Base-by-base conservation (phyloP, 768 basidiomycete genomes). In the Thelephora aurantiotincta region DNA sequence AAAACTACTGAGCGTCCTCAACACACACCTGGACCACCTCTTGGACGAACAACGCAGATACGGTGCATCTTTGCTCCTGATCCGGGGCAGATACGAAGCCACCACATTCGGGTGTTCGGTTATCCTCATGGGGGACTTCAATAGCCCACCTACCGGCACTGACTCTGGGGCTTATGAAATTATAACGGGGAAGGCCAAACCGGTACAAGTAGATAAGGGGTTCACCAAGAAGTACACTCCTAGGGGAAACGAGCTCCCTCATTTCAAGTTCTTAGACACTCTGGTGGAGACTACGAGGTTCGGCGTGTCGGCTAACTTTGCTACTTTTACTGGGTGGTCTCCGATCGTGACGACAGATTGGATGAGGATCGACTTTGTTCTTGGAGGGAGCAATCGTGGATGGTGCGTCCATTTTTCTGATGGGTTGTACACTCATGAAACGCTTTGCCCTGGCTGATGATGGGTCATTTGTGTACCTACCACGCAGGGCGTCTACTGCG, bases 51-150 rank as follows among this genome's bases (percentile, higher is more conserved):
- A 76, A 55, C 65, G 76, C 20, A 65, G 63, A 23, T 62, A 74
- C 14, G 74, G 66, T 19, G 76, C 74, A 2, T 75, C 74, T 5
- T 61, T 78, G 55, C 53, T 77, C 16, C 66, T 77, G 43, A 58
- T 62, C 30, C 67, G 76, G 14, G 72, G 73, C 5, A 63, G 66
- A 12, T 74, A 66, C 54, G 76, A 76, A 54, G 71, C 72, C 1
- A 57, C 60, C 23, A 64, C 55, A 12, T 65, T 66, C 3, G 51
- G 50, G 7, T 58, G 57, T 1, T 69, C 74, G 0, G 70, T 78
- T 2, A 51, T 78, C 50, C 56, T 77, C 51, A 65, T 67, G 0
- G 76, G 74, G 0, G 75, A 78, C 58, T 75, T 78, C 53, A 78
- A 78, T 52, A 75, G 74, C 54, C 63, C 66, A 5, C 63, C 68